These are phyloP conservation scores for Hyphopichia fennica DNA, from an alignment of 1,139 yeast genomes.

Conservation along the genomic window DNA sequence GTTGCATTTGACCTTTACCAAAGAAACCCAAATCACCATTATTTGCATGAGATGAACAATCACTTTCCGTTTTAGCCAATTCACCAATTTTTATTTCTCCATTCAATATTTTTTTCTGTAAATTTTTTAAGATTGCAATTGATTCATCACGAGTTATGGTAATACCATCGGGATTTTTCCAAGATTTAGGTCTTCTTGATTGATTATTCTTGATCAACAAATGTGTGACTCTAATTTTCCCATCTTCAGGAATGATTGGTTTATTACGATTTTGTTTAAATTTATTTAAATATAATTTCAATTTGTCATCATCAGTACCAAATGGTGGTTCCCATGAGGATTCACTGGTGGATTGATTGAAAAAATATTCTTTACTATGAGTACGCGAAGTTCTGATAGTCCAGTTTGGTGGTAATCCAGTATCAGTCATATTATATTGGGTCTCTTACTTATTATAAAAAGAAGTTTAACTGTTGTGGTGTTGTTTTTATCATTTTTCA, in stretches of 20 bases:
- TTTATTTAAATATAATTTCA: slow-evolving; percentile 55
- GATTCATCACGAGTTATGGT: slow-evolving; percentile 86
- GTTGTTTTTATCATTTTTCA: background rate
- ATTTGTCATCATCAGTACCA: slow-evolving; percentile 67
- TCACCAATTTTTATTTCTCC: slow-evolving; percentile 74
- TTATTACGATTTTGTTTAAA: slow-evolving; percentile 54
- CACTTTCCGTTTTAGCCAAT: slow-evolving; percentile 81
- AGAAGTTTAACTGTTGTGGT: no score
- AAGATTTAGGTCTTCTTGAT: slow-evolving; percentile 87
- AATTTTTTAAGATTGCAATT: slow-evolving; percentile 57
- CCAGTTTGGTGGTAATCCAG: slow-evolving; percentile 91
- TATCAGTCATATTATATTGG: slow-evolving; percentile 23
- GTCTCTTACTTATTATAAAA: background rate
- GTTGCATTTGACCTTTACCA: slow-evolving; percentile 92
- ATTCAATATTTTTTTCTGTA: slow-evolving; percentile 59
- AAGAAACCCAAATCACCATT: slow-evolving; percentile 93
- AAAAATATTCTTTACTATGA: slow-evolving; percentile 81
- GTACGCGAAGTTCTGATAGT: slow-evolving; percentile 75
- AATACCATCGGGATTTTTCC: slow-evolving; percentile 74
- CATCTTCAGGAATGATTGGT: slow-evolving; percentile 56
- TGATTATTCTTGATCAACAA: slow-evolving; percentile 78
- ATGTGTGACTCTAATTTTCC: slow-evolving; percentile 55
- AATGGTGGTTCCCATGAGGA: slow-evolving; percentile 92
- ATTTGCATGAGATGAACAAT: slow-evolving; percentile 81
- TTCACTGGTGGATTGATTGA: slow-evolving; percentile 65